Conservation (phyloP, 106 monocot genomes). For the Dendrobium huoshanense region DNA sequence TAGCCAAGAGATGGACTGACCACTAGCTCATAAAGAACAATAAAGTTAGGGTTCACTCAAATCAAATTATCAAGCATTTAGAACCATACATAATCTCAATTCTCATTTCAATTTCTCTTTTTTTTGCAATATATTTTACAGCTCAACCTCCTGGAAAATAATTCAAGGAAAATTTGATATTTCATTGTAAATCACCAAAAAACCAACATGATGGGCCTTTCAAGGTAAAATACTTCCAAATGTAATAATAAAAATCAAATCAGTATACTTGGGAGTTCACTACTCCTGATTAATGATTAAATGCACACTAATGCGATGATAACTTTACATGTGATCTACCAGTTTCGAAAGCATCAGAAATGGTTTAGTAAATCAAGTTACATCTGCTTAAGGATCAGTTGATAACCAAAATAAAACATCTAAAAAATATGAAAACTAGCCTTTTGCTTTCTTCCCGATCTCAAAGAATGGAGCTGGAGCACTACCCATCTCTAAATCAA, state of each 20-base stretch:
- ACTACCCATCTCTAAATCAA: neutral
- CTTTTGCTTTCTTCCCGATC: neutral
- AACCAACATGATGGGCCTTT: neutral
- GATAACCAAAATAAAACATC: neutral
- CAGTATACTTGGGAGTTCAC: neutral
- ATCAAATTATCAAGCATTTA: neutral
- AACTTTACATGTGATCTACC: neutral
- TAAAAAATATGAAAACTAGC: neutral
- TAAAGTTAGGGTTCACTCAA: neutral
- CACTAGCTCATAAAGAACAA: neutral
- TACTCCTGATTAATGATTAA: neutral
- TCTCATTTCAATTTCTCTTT: neutral
- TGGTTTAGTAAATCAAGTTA: neutral
- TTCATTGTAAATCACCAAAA: neutral
- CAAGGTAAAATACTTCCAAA: neutral
- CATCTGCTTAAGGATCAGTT: neutral
- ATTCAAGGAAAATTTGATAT: neutral
- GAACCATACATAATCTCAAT: neutral
- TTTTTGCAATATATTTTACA: neutral
- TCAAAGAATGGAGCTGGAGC: conserved; percentile 3
- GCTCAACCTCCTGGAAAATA: neutral
- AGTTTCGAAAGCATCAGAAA: neutral
- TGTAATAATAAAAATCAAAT: neutral
- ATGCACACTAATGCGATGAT: neutral
- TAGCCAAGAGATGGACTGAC: neutral